Evolutionary conservation across 352 stramenopile species (phyloP).

Genomic region (Phytophthora citrophthora): DNA sequence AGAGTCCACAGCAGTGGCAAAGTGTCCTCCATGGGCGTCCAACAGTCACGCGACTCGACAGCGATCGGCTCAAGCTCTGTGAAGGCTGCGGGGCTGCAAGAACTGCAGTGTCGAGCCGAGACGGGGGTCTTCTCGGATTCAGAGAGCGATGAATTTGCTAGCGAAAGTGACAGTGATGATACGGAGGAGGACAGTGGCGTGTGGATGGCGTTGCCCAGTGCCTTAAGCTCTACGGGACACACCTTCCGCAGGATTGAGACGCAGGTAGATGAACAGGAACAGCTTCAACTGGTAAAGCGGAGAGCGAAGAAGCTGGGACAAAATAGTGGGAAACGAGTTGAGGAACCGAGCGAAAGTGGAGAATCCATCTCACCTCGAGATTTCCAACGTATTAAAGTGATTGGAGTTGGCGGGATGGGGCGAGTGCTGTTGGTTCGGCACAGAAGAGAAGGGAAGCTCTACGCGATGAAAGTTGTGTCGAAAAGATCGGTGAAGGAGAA

Average conservation of each 20-base stretch:
- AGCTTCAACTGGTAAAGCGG: constrained; percentile 64
- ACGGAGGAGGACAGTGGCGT: constrained; percentile 15
- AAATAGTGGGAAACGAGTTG: constrained; percentile 21
- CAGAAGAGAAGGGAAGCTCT: constrained; percentile 54
- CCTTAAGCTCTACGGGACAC: constrained; percentile 53
- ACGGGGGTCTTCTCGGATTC: constrained; percentile 41
- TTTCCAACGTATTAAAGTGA: constrained; percentile 90
- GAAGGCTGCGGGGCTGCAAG: not conserved
- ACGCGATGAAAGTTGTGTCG: constrained; percentile 84
- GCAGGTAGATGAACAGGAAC: constrained; percentile 54
- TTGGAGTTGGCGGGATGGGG: constrained; percentile 89
- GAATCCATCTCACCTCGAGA: constrained; percentile 50
- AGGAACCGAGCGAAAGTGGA: not conserved
- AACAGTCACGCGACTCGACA: constrained; percentile 17
- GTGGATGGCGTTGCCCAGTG: constrained; percentile 65
- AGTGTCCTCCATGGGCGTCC: constrained; percentile 19
- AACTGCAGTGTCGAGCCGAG: constrained; percentile 26
- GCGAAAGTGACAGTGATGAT: constrained; percentile 24
- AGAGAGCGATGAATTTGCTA: constrained; percentile 29
- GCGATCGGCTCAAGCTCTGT: not conserved
- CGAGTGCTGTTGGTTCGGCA: constrained; percentile 82
- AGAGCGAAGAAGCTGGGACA: constrained; percentile 90
- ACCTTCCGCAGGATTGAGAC: constrained; percentile 65
- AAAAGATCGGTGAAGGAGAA: constrained; percentile 63
- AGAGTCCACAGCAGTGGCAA: not conserved